A percentile compares a stretch with the other conserved stretches of the same genome.
Conservation (phyloP, 2,329 filamentous ascomycete species). For the Xylaria sp. region DNA sequence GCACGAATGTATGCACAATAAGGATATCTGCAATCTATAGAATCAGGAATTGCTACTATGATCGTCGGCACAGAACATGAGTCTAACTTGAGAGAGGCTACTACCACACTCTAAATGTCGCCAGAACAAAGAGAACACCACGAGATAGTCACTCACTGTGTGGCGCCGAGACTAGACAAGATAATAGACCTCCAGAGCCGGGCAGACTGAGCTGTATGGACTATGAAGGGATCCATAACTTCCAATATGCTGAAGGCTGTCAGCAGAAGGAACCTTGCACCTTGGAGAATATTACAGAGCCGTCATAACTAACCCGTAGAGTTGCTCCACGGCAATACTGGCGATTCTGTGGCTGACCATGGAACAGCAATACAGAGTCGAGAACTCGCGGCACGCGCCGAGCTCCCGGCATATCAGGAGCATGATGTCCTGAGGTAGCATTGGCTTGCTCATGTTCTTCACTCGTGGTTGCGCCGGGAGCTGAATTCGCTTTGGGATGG, state of each 20-base stretch:
- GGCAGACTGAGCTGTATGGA: constrained; percentile 59
- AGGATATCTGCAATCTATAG: constrained; percentile 58
- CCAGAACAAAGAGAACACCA: no score
- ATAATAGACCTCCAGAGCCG: constrained; percentile 76
- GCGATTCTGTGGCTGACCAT: constrained; percentile 66
- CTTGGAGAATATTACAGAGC: not conserved
- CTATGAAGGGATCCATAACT: constrained; percentile 56
- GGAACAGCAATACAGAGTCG: constrained; percentile 69
- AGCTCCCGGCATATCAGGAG: constrained; percentile 71
- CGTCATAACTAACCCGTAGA: constrained; percentile 67
- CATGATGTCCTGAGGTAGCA: constrained; percentile 68
- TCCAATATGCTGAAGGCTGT: constrained; percentile 56
- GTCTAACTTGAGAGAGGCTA: no score
- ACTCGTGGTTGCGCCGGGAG: not conserved
- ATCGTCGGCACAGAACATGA: not conserved
- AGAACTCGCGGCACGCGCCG: constrained; percentile 65
- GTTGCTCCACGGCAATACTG: constrained; percentile 66
- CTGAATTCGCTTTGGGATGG: not conserved
- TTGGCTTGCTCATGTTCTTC: constrained; percentile 37
- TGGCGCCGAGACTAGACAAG: constrained; percentile 70
- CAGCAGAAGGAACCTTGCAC: constrained; percentile 30
- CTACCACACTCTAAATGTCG: not conserved
- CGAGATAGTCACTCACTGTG: constrained; percentile 45
- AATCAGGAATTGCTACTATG: not conserved
- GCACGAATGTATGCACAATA: constrained; percentile 76